Conservation (phyloP, 208 protist genomes). For the Wallacemonas sp. region DNA sequence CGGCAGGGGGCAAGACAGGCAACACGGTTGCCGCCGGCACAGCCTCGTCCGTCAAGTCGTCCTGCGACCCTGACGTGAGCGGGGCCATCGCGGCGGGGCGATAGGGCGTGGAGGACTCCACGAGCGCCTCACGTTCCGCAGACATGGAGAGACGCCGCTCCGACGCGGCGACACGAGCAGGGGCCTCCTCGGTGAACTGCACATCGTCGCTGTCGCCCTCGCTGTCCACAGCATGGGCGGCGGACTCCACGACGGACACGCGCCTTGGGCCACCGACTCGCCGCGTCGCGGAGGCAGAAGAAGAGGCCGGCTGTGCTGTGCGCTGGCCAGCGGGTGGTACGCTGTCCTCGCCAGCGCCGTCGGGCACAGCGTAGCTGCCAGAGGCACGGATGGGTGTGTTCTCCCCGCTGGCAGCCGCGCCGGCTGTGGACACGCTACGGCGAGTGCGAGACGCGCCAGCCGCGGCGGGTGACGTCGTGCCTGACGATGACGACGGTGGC, state of each 20-base stretch:
- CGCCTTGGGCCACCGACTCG: background rate
- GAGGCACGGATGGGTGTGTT: slow-evolving; percentile 3
- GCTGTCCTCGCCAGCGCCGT: background rate
- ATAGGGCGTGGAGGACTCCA: slow-evolving; percentile 22
- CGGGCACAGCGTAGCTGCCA: background rate
- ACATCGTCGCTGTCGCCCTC: slow-evolving; percentile 12
- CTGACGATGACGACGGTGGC: background rate
- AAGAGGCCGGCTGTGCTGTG: no score
- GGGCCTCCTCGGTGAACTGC: slow-evolving; percentile 4
- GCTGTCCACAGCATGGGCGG: background rate
- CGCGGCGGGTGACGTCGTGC: background rate
- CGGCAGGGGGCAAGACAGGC: background rate
- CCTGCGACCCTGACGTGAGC: background rate
- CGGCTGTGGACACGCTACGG: background rate
- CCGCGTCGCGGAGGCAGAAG: no score
- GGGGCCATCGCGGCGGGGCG: slow-evolving; percentile 28
- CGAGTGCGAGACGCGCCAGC: background rate
- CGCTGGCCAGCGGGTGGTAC: background rate
- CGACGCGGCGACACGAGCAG: background rate
- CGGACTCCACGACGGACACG: background rate
- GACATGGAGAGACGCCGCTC: slow-evolving; percentile 19
- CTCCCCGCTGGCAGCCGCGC: background rate
- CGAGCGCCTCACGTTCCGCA: slow-evolving; percentile 19
- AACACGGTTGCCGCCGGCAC: background rate
- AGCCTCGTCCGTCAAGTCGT: background rate